phyloP scores from a whole-genome alignment of 768 basidiomycete genomes.

The Suillus subalutaceus region DNA sequence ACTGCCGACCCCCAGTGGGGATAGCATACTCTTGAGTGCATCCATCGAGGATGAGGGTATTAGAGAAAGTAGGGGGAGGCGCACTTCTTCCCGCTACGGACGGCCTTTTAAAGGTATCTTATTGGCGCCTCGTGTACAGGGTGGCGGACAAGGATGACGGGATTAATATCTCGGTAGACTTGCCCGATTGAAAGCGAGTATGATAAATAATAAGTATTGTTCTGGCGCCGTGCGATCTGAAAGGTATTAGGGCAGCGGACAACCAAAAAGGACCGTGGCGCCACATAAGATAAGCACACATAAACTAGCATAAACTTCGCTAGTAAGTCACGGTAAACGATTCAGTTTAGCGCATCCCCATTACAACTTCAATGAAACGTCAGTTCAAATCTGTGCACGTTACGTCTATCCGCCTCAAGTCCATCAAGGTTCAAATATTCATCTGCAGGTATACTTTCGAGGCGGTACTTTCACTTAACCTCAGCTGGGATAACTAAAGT shows the following conservation, averaged over 20 bases:
- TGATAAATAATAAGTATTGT: slow-evolving; percentile 16
- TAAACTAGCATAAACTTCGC: neutral
- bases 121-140: slow-evolving; percentile 38
- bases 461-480: neutral
- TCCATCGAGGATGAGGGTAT: slow-evolving; percentile 51
- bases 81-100: slow-evolving; percentile 33
- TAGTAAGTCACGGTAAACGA: neutral
- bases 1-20: slow-evolving; percentile 63
- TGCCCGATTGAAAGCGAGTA: slow-evolving; percentile 29
- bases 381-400: neutral
- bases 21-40: slow-evolving; percentile 67
- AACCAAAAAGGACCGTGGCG: slow-evolving; percentile 20
- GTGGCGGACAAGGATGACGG: slow-evolving; percentile 32
- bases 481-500: slow-evolving; percentile 12
- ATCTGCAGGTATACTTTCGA: neutral
- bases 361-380: slow-evolving; percentile 6
- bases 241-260: slow-evolving; percentile 17
- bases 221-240: slow-evolving; percentile 22
- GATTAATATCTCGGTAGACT: slow-evolving; percentile 34
- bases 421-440: neutral
- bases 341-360: neutral
- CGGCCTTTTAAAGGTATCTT: slow-evolving; percentile 41
- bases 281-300: slow-evolving; percentile 12
- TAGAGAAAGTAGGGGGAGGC: slow-evolving; percentile 34
- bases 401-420: slow-evolving; percentile 11